Evolutionary conservation across 768 basidiomycete genomes (phyloP).

Genomic region (Boletus tomentosulus): DNA sequence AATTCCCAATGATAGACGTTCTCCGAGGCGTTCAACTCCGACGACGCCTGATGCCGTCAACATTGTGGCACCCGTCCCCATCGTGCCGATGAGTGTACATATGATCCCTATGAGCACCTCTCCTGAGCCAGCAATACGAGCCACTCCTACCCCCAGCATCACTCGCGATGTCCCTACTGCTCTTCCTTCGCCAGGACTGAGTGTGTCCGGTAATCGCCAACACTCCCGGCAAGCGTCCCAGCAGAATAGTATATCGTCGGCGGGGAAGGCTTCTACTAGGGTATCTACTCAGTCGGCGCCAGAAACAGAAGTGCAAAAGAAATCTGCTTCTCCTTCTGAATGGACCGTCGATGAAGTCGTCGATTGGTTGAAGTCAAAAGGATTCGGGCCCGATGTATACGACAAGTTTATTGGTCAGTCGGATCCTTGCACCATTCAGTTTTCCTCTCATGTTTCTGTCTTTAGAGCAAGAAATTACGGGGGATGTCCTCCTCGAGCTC

Average conservation of each 20-base stretch:
- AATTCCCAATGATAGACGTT: slow-evolving; percentile 11
- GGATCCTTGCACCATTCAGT: not conserved
- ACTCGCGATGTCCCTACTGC: slow-evolving; percentile 27
- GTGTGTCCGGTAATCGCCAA: slow-evolving; percentile 20
- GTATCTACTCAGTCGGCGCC: slow-evolving; percentile 16
- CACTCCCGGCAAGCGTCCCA: slow-evolving; percentile 36
- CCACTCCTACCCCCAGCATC: slow-evolving; percentile 22
- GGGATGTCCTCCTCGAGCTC: slow-evolving; percentile 93
- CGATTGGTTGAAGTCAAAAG: slow-evolving; percentile 80
- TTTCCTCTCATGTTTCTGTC: not conserved
- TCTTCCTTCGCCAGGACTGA: slow-evolving; percentile 30
- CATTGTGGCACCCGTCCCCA: slow-evolving; percentile 23
- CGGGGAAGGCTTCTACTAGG: slow-evolving; percentile 20
- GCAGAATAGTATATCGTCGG: slow-evolving; percentile 38
- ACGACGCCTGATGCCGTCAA: slow-evolving; percentile 24
- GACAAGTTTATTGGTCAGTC: slow-evolving; percentile 80
- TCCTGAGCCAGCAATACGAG: slow-evolving; percentile 17
- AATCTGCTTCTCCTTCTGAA: slow-evolving; percentile 51
- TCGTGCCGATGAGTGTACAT: slow-evolving; percentile 13
- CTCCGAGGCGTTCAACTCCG: slow-evolving; percentile 25
- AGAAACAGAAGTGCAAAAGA: slow-evolving; percentile 24
- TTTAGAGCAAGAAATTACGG: slow-evolving; percentile 96
- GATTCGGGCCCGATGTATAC: slow-evolving; percentile 80
- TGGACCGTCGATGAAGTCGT: slow-evolving; percentile 91
- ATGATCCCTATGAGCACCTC: slow-evolving; percentile 23